A percentile compares a stretch with the other conserved stretches of the same genome.
Conservation (phyloP, 768 basidiomycete genomes). For the Tulasnella sp. region DNA sequence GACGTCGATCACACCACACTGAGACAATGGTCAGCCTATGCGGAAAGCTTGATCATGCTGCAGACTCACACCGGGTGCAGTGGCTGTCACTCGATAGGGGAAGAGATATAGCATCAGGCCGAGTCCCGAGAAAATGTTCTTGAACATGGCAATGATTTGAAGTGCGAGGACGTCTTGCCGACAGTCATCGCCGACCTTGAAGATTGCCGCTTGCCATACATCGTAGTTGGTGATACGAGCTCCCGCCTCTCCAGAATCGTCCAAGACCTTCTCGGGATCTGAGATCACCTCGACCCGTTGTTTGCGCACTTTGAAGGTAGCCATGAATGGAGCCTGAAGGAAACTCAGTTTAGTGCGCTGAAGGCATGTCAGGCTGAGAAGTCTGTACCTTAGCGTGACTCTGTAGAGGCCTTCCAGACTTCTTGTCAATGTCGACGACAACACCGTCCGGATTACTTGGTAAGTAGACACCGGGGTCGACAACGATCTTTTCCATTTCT, state of each 20-base stretch:
- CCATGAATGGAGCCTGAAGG: conserved; percentile 96
- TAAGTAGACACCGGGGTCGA: conserved; percentile 92
- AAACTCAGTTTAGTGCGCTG: background rate
- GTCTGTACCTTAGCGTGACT: conserved; percentile 83
- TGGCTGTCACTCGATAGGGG: conserved; percentile 95
- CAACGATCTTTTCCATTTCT: conserved; percentile 92
- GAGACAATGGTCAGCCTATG: conserved; percentile 10
- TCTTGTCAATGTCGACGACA: conserved; percentile 95
- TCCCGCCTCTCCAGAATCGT: conserved; percentile 27
- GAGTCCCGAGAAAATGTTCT: conserved; percentile 85
- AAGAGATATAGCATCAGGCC: conserved; percentile 86
- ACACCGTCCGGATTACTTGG: conserved; percentile 96
- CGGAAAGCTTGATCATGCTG: background rate
- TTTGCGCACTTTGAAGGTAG: conserved; percentile 96
- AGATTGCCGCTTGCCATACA: conserved; percentile 96
- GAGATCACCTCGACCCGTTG: conserved; percentile 54
- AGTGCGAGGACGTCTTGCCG: conserved; percentile 96
- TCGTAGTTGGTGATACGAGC: conserved; percentile 56
- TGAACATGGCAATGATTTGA: conserved; percentile 99
- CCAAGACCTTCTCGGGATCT: conserved; percentile 49
- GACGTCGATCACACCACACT: conserved; percentile 98
- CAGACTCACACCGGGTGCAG: conserved; percentile 76
- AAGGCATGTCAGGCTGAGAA: background rate
- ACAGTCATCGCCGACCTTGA: conserved; percentile 99
- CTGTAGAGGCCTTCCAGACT: conserved; percentile 90